These are phyloP conservation scores for Otatea glauca DNA, from an alignment of 176 grass and related monocot genomes.

Conservation along the genomic window DNA sequence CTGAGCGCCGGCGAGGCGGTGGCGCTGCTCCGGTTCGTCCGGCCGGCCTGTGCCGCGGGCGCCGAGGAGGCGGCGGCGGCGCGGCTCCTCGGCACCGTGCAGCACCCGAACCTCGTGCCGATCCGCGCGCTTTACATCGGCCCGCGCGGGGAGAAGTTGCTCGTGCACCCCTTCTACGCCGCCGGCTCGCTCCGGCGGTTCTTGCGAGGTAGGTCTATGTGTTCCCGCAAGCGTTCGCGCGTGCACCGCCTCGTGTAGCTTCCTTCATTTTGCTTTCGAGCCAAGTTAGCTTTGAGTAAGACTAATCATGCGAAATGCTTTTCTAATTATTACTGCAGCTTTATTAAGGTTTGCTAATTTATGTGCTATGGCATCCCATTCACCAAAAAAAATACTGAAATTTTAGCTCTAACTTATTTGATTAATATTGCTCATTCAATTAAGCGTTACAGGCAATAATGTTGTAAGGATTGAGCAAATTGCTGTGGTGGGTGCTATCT, in stretches of 20 bases:
- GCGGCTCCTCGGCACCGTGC: slow-evolving; percentile 54
- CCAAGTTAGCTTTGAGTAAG: slow-evolving; percentile 29
- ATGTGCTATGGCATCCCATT: not conserved
- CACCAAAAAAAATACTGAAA: not conserved
- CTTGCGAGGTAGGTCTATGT: slow-evolving; percentile 56
- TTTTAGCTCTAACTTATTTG: not conserved
- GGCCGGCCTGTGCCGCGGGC: slow-evolving; percentile 61
- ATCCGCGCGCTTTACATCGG: slow-evolving; percentile 82
- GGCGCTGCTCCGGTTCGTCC: slow-evolving; percentile 78
- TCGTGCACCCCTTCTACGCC: slow-evolving; percentile 86
- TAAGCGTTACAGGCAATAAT: slow-evolving; percentile 28
- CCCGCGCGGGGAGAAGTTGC: slow-evolving; percentile 86
- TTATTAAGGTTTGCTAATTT: slow-evolving; percentile 9
- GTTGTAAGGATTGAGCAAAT: slow-evolving; percentile 10
- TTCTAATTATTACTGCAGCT: not conserved
- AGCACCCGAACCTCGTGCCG: slow-evolving; percentile 85
- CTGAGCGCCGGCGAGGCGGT: slow-evolving; percentile 53
- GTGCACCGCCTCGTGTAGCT: not conserved
- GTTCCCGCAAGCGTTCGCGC: not conserved
- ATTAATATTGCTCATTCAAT: not conserved
- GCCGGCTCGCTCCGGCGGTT: slow-evolving; percentile 78
- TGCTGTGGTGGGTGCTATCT: slow-evolving; percentile 25
- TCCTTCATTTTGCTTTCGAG: slow-evolving; percentile 35
- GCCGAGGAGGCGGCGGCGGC: slow-evolving; percentile 61
- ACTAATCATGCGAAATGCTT: slow-evolving; percentile 41